Evolutionary conservation across 2,329 filamentous ascomycete species (phyloP), one percentile per base, ranked within the genome.

Genomic region (Fusarium papillatum): DNA sequence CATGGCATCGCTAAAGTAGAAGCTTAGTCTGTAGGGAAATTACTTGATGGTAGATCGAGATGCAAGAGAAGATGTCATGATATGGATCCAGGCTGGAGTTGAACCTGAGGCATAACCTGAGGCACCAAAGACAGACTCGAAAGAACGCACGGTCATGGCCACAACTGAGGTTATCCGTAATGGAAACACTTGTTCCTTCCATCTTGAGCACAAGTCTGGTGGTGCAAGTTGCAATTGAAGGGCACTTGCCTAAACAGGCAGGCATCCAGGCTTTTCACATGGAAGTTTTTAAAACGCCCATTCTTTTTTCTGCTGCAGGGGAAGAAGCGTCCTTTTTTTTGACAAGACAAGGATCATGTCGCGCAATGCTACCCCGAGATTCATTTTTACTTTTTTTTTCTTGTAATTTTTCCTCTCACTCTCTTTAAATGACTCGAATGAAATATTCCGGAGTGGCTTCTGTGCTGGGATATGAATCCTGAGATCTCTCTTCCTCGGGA

Each of bases 221-320:
- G 48, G 31, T 53, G 48, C 26, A 31, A 34, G 60, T 22, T 22
- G 22, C 31, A 24, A 22, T 26, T 29, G 36, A 65, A 46, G 26
- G 59, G 31, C 61, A 19, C 50, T 65, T 69, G 39, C 66, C 66
- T 9, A 59, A 65, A 65, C 38, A 65, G 66, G 66, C 38, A 69
- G 61, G 66, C 66, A 36, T 29, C 41, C 39, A 41, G 43, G 24
- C 31, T 64, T 36, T 59, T 55, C 36, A 46, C 38, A 50, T 57
- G 50, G 50, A 57, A 57, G 50, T 38, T 68, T 53, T 41, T 13
- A 24, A 26, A 62, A 57, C 41, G 26, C 34, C 34, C 36, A 29
- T 62, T 22, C n/a, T 38, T 24, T 39, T 29, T 29, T 29, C 7
- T 22, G 41, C 48, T 64, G 60, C 66, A 68, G 66, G 66, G 66